These are phyloP conservation scores for Phaeomoniella chlamydospora DNA, from an alignment of 2,329 filamentous ascomycete genomes.

Conservation along the genomic window DNA sequence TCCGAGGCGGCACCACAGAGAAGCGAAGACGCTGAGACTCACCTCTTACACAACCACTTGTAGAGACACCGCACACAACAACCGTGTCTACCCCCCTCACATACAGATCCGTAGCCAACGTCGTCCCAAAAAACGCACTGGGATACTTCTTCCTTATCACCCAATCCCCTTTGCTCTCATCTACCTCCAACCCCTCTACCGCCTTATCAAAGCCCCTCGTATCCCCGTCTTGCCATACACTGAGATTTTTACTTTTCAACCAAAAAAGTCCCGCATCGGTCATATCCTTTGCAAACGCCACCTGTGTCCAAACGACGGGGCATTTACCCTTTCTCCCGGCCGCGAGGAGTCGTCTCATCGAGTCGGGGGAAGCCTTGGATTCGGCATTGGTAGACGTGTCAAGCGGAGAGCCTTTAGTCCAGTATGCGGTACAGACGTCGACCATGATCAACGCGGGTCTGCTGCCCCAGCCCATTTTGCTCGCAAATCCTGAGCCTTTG, in stretches of 20 bases:
- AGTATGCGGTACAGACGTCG: slow-evolving; percentile 34
- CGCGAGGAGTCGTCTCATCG: slow-evolving; percentile 23
- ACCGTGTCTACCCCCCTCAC: slow-evolving; percentile 26
- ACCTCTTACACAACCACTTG: slow-evolving; percentile 28
- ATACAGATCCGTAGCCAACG: slow-evolving; percentile 24
- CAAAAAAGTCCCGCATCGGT: slow-evolving; percentile 29
- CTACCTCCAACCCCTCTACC: slow-evolving; percentile 24
- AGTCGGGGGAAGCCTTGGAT: slow-evolving; percentile 19
- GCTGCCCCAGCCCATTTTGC: slow-evolving; percentile 28
- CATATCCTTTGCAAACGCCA: slow-evolving; percentile 30
- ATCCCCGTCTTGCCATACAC: slow-evolving; percentile 26
- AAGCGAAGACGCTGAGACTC: neutral
- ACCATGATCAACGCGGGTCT: slow-evolving; percentile 29
- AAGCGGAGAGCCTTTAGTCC: slow-evolving; percentile 26
- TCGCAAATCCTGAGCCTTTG: slow-evolving; percentile 20
- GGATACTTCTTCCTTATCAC: slow-evolving; percentile 29
- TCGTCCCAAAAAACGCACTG: slow-evolving; percentile 31
- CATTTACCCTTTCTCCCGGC: slow-evolving; percentile 22
- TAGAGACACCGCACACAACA: slow-evolving; percentile 33
- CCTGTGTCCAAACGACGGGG: slow-evolving; percentile 29
- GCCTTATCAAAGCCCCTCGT: slow-evolving; percentile 22
- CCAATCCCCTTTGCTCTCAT: slow-evolving; percentile 17
- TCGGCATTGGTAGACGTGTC: slow-evolving; percentile 22
- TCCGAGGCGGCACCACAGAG: too few relatives aligned
- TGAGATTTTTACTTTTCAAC: slow-evolving; percentile 26